Evolutionary conservation across 257 asterid genomes (phyloP), one percentile per base, ranked within the genome.

Genomic region (Scutellaria baicalensis): DNA sequence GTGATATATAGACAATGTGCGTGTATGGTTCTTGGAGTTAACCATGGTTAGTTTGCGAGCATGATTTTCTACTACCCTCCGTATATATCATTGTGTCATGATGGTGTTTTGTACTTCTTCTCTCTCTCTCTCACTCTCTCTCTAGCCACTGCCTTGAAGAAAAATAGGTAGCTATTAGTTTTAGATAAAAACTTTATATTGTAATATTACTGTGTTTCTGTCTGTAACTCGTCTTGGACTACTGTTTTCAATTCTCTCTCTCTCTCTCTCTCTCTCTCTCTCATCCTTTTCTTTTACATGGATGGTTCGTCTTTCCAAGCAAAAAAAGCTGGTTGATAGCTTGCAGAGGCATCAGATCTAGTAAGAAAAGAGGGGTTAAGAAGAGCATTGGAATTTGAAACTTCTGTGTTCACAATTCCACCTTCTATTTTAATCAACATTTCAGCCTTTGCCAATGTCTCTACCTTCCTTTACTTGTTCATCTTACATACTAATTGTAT

Each of bases 31-130:
- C 4, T 78, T 75, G 54, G 69, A 72, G 75, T 59, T 81, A 86
- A 83, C 77, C 85, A 81, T 71, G 78, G 86, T 81, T 81, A 57
- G 11, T 81, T 81, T 61, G 11, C 62, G 56, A 56, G 49, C 33
- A 44, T 58, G 79, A 75, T 70, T 81, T 68, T 47, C 61, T 71
- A 70, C 72, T 51, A 36, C 74, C 67, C 61, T 49, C 48, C 49
- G 43, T 59, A 71, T 47, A 79, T 84, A 91, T 91, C 85, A 91
- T 87, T 89, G 95, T 62, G 89, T 65, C 79, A 90, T 88, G 80
- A 88, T 90, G 69, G 82, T 77, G 70, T 86, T 80, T 68, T 80
- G 91, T 84, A 83, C 97, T 86, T 79, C 60, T 75, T 66, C 74
- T 63, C 64, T 59, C 76, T 62, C 67, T 58, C 72, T 60, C n/a